Evolutionary conservation across 768 basidiomycete genomes (phyloP).

Genomic region (Psilocybe cyanescens): DNA sequence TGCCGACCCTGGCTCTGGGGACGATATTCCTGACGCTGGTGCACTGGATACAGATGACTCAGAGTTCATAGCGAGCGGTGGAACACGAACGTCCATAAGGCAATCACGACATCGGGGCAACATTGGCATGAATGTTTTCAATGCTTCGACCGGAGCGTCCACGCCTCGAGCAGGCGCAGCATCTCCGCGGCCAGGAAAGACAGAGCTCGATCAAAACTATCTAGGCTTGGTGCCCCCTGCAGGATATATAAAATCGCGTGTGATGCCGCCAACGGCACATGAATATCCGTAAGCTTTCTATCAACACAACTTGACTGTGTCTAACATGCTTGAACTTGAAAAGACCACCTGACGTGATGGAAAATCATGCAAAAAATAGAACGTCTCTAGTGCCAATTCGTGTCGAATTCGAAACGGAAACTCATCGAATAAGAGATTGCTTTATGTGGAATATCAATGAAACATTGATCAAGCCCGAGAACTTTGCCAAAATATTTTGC

Average conservation of each 20-base stretch:
- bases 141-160: conserved; percentile 49
- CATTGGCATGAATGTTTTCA: conserved; percentile 59
- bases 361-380: conserved; percentile 57
- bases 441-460: conserved; percentile 98
- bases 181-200: conserved; percentile 47
- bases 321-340: conserved; percentile 2
- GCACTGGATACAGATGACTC: conserved; percentile 86
- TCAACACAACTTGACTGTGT: background rate
- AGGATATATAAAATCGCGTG: conserved; percentile 69
- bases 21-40: conserved; percentile 81
- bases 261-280: conserved; percentile 64
- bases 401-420: conserved; percentile 93
- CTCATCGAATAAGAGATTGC: conserved; percentile 89
- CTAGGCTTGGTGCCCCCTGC: conserved; percentile 85
- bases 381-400: conserved; percentile 84
- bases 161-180: conserved; percentile 38
- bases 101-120: conserved; percentile 46
- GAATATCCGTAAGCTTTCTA: conserved; percentile 68
- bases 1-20: conserved; percentile 82
- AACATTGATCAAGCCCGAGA: conserved; percentile 79
- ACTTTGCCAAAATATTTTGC: conserved; percentile 88
- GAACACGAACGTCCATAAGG: conserved; percentile 60
- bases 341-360: conserved; percentile 69
- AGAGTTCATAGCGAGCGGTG: conserved; percentile 72
- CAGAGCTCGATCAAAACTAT: conserved; percentile 86